phyloP scores from a whole-genome alignment of 805 yeast genomes.

The Hermanozyma aechmeae region DNA sequence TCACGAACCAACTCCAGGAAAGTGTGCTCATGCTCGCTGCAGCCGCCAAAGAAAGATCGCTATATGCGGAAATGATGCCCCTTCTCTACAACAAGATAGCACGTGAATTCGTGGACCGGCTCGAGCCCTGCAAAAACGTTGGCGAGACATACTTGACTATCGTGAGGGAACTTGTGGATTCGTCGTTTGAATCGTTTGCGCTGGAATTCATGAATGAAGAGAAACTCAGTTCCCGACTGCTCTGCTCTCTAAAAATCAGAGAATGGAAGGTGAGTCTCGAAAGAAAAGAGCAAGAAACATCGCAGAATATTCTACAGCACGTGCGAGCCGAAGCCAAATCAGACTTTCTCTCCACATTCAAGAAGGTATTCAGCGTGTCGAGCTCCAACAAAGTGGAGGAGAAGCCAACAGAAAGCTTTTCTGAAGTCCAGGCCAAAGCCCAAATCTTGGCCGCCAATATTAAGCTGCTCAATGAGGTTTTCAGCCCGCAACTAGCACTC shows the following conservation, averaged over 20 bases:
- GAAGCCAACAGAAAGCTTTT: conserved; percentile 22
- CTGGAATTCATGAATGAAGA: conserved; percentile 33
- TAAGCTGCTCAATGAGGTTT: conserved; percentile 63
- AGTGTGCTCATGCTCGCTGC: conserved; percentile 18
- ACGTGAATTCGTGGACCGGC: conserved; percentile 14
- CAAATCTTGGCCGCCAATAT: conserved; percentile 70
- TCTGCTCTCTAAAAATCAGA: conserved; percentile 14
- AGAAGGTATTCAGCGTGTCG: conserved; percentile 42
- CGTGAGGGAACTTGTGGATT: conserved; percentile 29
- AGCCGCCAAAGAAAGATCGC: conserved; percentile 14
- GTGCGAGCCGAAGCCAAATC: conserved; percentile 41
- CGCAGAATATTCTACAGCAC: conserved; percentile 37
- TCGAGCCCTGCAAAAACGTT: conserved; percentile 22
- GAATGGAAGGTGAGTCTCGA: conserved; percentile 28
- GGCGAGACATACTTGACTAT: conserved; percentile 26
- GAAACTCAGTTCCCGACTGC: conserved; percentile 15
- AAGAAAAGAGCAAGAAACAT: conserved; percentile 39
- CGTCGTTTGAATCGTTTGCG: conserved; percentile 30
- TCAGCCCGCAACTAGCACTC: conserved; percentile 74
- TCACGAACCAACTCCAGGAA: conserved; percentile 30
- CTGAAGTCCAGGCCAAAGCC: conserved; percentile 72
- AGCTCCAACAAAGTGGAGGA: neutral
- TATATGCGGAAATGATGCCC: conserved; percentile 32
- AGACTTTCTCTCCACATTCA: conserved; percentile 56
- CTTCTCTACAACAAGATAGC: conserved; percentile 23